Percentiles rank a stretch among this genome's conserved stretches.
Conservation (phyloP, 257 asterid species). For the Penstemon newberryi region DNA sequence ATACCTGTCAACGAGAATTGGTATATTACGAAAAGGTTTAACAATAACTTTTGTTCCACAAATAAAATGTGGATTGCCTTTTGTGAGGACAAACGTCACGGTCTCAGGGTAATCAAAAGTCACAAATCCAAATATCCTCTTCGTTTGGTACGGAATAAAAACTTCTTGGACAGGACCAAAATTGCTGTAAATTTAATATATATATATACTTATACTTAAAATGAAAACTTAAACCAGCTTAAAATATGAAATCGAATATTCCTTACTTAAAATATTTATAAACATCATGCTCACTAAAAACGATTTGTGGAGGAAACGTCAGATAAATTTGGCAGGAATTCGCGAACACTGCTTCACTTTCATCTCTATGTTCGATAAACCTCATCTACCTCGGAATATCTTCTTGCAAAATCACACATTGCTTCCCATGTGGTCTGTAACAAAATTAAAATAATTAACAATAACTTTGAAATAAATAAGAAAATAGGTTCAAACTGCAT, state of each 20-base stretch:
- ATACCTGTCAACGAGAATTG: constrained; percentile 51
- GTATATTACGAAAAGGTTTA: constrained; percentile 58
- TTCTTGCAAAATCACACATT: constrained; percentile 30
- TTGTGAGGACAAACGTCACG: constrained; percentile 55
- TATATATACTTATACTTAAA: too few species aligned
- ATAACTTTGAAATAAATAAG: background rate
- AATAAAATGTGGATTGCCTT: constrained; percentile 70
- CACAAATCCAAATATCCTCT: constrained; percentile 76
- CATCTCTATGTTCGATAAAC: constrained; percentile 12
- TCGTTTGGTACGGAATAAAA: constrained; percentile 60
- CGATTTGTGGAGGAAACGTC: constrained; percentile 36
- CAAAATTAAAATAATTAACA: background rate
- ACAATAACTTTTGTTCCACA: constrained; percentile 61
- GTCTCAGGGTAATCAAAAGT: constrained; percentile 62
- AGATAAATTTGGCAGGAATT: constrained; percentile 31
- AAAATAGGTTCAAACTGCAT: background rate
- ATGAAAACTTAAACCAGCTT: background rate
- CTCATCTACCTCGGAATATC: constrained; percentile 23
- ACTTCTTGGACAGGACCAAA: constrained; percentile 73
- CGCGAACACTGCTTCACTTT: background rate
- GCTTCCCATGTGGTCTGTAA: constrained; percentile 31
- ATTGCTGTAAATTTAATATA: constrained; percentile 14
- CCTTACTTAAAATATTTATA: constrained; percentile 32
- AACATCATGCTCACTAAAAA: constrained; percentile 28
- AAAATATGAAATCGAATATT: background rate